A percentile compares a stretch with the other conserved stretches of the same genome.
These are phyloP conservation scores for Mortierella sp. DNA, from an alignment of 371 early-diverging fungal species.

Conservation along the genomic window DNA sequence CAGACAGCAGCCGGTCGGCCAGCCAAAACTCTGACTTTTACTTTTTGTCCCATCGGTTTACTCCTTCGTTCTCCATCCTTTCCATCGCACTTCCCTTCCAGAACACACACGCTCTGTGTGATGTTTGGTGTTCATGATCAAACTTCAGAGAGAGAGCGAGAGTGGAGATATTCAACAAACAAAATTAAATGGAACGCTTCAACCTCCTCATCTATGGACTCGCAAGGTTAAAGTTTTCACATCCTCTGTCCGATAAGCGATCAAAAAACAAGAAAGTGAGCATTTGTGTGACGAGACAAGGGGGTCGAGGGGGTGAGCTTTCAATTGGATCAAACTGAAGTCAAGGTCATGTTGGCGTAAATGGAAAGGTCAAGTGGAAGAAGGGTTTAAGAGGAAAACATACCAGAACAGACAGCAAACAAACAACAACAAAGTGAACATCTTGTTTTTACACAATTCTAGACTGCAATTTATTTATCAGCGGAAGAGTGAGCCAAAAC, in stretches of 20 bases:
- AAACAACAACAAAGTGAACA: not conserved
- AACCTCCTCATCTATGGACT: not conserved
- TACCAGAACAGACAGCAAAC: not conserved
- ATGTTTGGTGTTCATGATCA: not conserved
- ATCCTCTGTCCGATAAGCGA: not conserved
- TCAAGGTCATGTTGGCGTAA: not conserved
- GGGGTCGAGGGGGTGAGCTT: not conserved
- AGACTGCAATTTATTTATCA: conserved; percentile 2
- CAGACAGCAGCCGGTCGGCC: not conserved
- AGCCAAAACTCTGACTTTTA: not conserved
- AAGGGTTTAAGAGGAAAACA: not conserved
- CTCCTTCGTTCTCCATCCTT: not conserved
- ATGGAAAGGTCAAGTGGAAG: not conserved
- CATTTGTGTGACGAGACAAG: conserved; percentile 17
- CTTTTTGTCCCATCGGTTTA: not conserved
- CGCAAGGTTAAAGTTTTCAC: not conserved
- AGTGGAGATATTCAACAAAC: not conserved
- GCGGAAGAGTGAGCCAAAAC: not conserved
- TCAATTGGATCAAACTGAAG: not conserved
- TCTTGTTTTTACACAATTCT: not conserved
- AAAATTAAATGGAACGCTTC: not conserved
- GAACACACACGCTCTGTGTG: not conserved
- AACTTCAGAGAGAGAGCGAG: not conserved
- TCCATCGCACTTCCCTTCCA: not conserved
- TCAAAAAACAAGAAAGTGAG: conserved; percentile 1